Evolutionary conservation across 1,284 basidiomycete species (phyloP).

Genomic region (Trichosporon sp.): DNA sequence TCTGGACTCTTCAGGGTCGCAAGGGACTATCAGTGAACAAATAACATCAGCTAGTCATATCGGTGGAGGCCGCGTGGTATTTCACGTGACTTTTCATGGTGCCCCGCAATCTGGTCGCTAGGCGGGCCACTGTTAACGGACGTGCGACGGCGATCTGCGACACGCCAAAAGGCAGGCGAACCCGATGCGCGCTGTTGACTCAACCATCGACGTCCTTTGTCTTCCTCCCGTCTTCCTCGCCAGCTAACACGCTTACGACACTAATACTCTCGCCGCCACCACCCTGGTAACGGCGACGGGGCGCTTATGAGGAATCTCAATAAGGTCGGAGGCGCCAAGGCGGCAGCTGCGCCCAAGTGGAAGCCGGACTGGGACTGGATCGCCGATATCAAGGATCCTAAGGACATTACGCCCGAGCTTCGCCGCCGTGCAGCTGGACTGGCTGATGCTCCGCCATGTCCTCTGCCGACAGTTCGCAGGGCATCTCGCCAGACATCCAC

Average conservation of each 20-base stretch:
- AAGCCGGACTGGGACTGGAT: constrained; percentile 59
- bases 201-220: background rate
- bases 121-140: background rate
- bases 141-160: background rate
- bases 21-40: constrained; percentile 1
- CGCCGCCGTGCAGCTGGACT: constrained; percentile 13
- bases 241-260: background rate
- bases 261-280: background rate
- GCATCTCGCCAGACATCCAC: background rate
- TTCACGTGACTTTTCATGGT: background rate
- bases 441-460: background rate
- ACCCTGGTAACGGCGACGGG: no score
- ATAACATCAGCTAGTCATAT: constrained; percentile 2
- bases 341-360: background rate
- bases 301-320: background rate
- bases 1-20: background rate
- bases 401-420: constrained; percentile 41
- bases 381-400: constrained; percentile 30
- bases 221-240: background rate
- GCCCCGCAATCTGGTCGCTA: background rate
- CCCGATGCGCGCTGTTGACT: background rate
- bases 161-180: background rate
- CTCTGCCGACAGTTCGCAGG: background rate
- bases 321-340: background rate
- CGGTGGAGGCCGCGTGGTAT: constrained; percentile 11